A percentile compares a stretch with the other conserved stretches of the same genome.
Evolutionary conservation across 2,329 filamentous ascomycete genomes (phyloP).

Genomic region (Aspergillus hortae): DNA sequence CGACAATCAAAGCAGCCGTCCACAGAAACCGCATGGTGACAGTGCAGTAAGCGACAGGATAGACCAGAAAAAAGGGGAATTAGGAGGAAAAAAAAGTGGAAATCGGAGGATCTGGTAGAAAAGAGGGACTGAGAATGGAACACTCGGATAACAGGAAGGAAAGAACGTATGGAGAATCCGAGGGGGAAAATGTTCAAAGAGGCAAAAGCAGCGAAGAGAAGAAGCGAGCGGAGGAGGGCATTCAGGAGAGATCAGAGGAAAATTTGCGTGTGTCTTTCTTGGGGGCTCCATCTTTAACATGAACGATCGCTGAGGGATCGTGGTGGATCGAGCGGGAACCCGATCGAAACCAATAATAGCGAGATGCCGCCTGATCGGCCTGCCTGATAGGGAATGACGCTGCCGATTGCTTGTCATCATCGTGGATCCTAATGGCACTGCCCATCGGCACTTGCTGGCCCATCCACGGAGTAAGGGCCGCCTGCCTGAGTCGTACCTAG

Average conservation of each 20-base stretch:
- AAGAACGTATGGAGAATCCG: not conserved
- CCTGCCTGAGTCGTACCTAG: too few relatives aligned
- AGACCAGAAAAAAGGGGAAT: not conserved
- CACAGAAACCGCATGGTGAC: conserved; percentile 8
- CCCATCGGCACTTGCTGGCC: too few relatives aligned
- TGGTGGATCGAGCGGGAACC: too few relatives aligned
- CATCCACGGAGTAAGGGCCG: too few relatives aligned
- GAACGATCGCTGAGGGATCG: not conserved
- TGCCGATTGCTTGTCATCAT: too few relatives aligned
- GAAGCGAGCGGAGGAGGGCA: not conserved
- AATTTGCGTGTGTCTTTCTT: not conserved
- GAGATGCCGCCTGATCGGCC: too few relatives aligned
- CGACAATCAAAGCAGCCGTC: conserved; percentile 5
- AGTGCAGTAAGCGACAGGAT: not conserved
- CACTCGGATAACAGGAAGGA: not conserved
- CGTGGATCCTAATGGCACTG: too few relatives aligned
- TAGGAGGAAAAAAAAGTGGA: not conserved
- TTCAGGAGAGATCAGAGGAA: not conserved
- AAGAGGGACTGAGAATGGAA: conserved; percentile 1
- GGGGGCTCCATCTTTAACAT: not conserved
- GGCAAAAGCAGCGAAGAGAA: not conserved
- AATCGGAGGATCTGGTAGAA: not conserved
- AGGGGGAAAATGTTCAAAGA: not conserved
- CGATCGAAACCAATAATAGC: too few relatives aligned
- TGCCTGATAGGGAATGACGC: too few relatives aligned